These are phyloP conservation scores for Lecanosticta acicola DNA, from an alignment of 2,329 filamentous ascomycete genomes.

Conservation along the genomic window DNA sequence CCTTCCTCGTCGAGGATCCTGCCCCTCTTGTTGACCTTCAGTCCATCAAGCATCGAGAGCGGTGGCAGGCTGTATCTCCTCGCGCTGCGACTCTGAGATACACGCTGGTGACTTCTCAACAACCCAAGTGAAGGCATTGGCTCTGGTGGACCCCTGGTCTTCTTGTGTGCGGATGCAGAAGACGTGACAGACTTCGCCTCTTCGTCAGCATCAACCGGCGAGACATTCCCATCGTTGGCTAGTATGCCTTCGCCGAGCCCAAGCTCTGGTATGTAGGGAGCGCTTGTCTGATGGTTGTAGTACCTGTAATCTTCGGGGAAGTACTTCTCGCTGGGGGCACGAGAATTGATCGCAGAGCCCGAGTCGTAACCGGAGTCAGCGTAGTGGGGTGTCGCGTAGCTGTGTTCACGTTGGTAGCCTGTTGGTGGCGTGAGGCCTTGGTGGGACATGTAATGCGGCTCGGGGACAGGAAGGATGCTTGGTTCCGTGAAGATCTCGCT, in stretches of 20 bases:
- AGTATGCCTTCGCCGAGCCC: conserved; percentile 16
- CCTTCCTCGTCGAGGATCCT: conserved; percentile 45
- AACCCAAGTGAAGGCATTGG: conserved; percentile 13
- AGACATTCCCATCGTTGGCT: conserved; percentile 6
- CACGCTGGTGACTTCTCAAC: conserved; percentile 6
- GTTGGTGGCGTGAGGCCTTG: background rate
- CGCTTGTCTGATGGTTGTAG: conserved; percentile 3
- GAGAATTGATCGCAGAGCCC: conserved; percentile 19
- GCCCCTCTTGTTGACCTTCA: conserved; percentile 52
- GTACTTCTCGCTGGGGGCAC: conserved; percentile 21
- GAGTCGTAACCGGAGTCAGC: conserved; percentile 30
- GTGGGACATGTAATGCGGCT: conserved; percentile 20
- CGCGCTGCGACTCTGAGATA: conserved; percentile 1
- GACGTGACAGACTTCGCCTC: conserved; percentile 12
- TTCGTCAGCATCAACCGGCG: conserved; percentile 12
- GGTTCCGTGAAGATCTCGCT: too few relatives aligned
- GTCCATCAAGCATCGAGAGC: conserved; percentile 43
- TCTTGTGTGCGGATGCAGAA: conserved; percentile 8
- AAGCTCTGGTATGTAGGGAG: conserved; percentile 19
- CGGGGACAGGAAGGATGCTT: too few relatives aligned
- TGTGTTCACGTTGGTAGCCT: conserved; percentile 1
- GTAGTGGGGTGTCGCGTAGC: conserved; percentile 12
- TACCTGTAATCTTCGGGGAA: conserved; percentile 10
- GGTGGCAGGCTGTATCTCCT: conserved; percentile 27
- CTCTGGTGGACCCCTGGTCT: conserved; percentile 13